These are phyloP conservation scores for Paraconiothyrium brasiliense DNA, from an alignment of 2,329 filamentous ascomycete species.

Conservation along the genomic window DNA sequence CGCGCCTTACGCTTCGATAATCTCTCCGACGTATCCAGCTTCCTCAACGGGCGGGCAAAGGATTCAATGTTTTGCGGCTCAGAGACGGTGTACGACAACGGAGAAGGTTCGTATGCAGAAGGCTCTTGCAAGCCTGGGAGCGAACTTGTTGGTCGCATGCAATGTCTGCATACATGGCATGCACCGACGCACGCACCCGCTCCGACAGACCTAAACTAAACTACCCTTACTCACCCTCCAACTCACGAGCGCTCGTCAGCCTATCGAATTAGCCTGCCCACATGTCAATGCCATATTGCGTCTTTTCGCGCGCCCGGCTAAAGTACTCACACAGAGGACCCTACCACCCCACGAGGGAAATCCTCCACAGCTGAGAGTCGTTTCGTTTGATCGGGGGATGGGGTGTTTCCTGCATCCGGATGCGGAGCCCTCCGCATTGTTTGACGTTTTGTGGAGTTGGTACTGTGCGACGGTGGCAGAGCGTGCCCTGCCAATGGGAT, in stretches of 20 bases:
- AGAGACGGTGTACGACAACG: background rate
- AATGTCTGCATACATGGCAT: background rate
- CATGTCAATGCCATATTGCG: background rate
- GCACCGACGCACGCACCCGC: conserved; percentile 9
- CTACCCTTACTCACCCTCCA: conserved; percentile 24
- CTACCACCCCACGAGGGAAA: background rate
- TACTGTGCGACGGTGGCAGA: too few relatives aligned
- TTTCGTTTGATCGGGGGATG: too few relatives aligned
- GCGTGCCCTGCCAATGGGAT: too few relatives aligned
- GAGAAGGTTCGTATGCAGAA: too few relatives aligned
- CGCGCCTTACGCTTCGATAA: background rate
- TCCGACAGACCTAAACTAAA: conserved; percentile 1
- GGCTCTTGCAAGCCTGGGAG: too few relatives aligned
- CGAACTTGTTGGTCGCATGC: background rate
- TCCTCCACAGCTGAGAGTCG: too few relatives aligned
- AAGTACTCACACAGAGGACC: background rate
- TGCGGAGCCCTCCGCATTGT: too few relatives aligned
- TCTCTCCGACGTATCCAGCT: background rate
- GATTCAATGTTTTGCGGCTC: background rate
- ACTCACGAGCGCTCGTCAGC: conserved; percentile 24
- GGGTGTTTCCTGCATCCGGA: too few relatives aligned
- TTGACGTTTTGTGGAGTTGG: too few relatives aligned
- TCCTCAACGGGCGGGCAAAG: background rate
- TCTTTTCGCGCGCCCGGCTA: background rate
- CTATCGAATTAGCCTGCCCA: conserved; percentile 39